Percentiles rank a stretch among this genome's conserved stretches.
phyloP scores from a whole-genome alignment of 495 filamentous ascomycete genomes.

The Neurospora sp. region DNA sequence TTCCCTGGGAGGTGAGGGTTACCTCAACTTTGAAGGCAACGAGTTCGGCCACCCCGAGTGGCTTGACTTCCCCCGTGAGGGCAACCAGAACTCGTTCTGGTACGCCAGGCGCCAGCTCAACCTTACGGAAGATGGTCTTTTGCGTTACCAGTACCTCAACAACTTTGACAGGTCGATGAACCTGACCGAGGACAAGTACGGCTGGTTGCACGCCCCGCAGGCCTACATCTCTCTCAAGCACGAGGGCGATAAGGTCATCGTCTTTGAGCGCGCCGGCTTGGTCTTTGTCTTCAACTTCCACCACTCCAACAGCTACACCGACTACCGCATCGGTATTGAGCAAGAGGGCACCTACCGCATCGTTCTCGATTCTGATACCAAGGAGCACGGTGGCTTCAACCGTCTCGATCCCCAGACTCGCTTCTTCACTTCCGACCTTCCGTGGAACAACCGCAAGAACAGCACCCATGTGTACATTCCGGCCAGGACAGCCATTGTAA shows the following conservation, averaged over 20 bases:
- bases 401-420: constrained; percentile 65
- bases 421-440: constrained; percentile 83
- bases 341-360: constrained; percentile 76
- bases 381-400: constrained; percentile 68
- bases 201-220: constrained; percentile 81
- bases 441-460: constrained; percentile 82
- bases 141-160: constrained; percentile 88
- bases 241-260: constrained; percentile 87
- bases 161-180: constrained; percentile 94
- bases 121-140: constrained; percentile 71
- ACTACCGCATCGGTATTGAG: constrained; percentile 88
- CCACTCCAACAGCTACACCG: constrained; percentile 73
- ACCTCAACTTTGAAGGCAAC: constrained; percentile 97
- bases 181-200: constrained; percentile 71
- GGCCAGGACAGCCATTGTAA: constrained; percentile 73
- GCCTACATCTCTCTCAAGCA: constrained; percentile 92
- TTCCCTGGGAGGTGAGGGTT: constrained; percentile 89
- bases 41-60: constrained; percentile 98
- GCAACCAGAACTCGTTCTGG: constrained; percentile 93
- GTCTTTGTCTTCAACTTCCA: constrained; percentile 98
- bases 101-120: constrained; percentile 95
- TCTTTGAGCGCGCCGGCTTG: constrained; percentile 85
- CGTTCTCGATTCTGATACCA: constrained; percentile 71
- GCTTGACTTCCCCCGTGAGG: constrained; percentile 94
- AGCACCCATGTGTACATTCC: constrained; percentile 91